Evolutionary conservation across 148 eudicot species (phyloP).

Genomic region (Vaccinium macrocarpon): DNA sequence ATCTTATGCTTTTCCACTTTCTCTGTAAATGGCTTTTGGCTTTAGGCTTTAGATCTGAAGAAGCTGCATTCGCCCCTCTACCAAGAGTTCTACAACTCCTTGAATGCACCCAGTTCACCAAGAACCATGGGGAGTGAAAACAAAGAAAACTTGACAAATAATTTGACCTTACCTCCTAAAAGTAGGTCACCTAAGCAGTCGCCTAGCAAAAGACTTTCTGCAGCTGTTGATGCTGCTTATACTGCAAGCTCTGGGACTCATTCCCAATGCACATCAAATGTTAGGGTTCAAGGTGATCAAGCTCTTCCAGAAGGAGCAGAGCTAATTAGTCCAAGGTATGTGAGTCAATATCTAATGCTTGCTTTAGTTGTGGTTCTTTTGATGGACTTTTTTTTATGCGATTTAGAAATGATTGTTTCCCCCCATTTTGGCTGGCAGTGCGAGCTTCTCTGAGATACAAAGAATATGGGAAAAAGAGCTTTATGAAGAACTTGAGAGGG

Average conservation of each 20-base stretch:
- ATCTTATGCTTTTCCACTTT: not conserved
- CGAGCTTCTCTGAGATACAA: conserved; percentile 61
- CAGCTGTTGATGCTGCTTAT: conserved; percentile 44
- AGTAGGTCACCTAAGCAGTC: conserved; percentile 57
- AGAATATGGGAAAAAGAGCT: conserved; percentile 81
- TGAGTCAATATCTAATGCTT: conserved; percentile 15
- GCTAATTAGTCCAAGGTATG: conserved; percentile 51
- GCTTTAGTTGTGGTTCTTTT: conserved; percentile 13
- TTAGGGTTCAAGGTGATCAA: conserved; percentile 33
- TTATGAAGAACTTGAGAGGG: conserved; percentile 64
- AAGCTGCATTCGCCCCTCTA: conserved; percentile 64
- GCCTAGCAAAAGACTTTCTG: conserved; percentile 55
- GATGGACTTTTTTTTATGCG: not conserved
- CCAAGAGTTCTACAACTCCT: conserved; percentile 63
- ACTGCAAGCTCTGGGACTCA: conserved; percentile 40
- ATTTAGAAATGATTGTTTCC: not conserved
- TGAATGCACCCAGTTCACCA: conserved; percentile 45
- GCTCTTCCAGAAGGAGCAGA: conserved; percentile 32
- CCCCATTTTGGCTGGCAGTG: conserved; percentile 25
- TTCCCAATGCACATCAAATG: conserved; percentile 33
- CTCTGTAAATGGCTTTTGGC: not conserved
- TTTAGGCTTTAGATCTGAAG: conserved; percentile 74
- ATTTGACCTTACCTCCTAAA: conserved; percentile 45
- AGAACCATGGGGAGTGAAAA: conserved; percentile 36
- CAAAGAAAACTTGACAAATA: conserved; percentile 37